A percentile compares a stretch with the other conserved stretches of the same genome.
These are phyloP conservation scores for Escallonia herrerae DNA, from an alignment of 129 eudicot genomes.

Conservation along the genomic window DNA sequence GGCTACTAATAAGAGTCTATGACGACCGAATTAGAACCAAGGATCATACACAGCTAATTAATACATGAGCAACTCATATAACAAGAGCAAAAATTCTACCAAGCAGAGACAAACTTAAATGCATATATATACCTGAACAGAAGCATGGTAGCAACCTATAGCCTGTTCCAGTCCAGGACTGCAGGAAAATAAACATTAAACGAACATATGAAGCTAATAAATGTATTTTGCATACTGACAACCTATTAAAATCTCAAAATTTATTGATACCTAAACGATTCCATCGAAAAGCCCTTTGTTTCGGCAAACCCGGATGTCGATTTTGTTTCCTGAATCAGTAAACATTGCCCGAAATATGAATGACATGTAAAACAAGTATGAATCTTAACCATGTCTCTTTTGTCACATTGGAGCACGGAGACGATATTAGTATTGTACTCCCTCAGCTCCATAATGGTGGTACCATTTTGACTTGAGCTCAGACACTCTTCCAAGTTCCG, in stretches of 20 bases:
- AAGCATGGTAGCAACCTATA: constrained; percentile 63
- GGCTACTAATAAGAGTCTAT: no score
- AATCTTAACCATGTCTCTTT: no score
- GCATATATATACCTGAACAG: constrained; percentile 52
- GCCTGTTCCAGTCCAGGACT: constrained; percentile 53
- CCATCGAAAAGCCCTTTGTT: constrained; percentile 37
- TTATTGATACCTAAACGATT: constrained; percentile 27
- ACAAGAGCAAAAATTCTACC: neutral
- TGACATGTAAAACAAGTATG: neutral
- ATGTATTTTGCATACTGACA: neutral
- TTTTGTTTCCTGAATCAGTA: constrained; percentile 34
- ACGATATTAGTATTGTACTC: no score
- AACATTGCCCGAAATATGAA: neutral
- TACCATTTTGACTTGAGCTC: no score
- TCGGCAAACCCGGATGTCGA: constrained; percentile 35
- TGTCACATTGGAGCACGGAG: no score
- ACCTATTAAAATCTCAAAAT: neutral
- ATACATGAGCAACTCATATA: constrained; percentile 1
- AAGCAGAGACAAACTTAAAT: neutral
- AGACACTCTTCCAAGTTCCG: no score
- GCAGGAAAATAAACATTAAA: constrained; percentile 8
- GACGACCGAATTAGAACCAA: no score
- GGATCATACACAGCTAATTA: neutral
- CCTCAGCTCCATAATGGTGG: neutral
- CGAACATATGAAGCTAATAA: neutral